Evolutionary conservation across 805 yeast genomes (phyloP).

Genomic region (Ogataea allantospora): DNA sequence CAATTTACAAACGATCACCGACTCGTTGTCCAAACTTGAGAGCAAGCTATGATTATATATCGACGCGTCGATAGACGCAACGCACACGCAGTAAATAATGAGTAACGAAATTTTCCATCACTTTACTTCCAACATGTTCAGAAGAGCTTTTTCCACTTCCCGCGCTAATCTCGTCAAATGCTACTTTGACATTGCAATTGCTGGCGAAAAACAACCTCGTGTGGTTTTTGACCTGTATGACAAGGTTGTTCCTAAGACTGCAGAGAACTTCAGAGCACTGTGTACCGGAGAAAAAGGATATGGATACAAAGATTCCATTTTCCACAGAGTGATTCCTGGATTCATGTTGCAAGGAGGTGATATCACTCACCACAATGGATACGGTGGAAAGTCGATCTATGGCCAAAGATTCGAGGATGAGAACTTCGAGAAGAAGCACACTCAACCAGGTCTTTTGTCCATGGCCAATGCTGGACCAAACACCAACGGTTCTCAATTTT

Average conservation of each 20-base stretch:
- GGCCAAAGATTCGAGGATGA: slow-evolving; percentile 78
- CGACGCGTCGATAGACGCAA: slow-evolving; percentile 12
- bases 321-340: slow-evolving; percentile 95
- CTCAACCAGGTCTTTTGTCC: slow-evolving; percentile 76
- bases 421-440: slow-evolving; percentile 71
- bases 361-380: slow-evolving; percentile 79
- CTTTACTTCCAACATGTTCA: slow-evolving; percentile 14
- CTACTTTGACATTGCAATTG: slow-evolving; percentile 55
- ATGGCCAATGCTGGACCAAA: slow-evolving; percentile 99
- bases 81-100: background rate
- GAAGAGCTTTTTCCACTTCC: slow-evolving; percentile 52
- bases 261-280: slow-evolving; percentile 93
- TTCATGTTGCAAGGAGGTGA: slow-evolving; percentile 98
- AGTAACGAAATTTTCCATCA: slow-evolving; percentile 2
- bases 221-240: slow-evolving; percentile 84
- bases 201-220: slow-evolving; percentile 50
- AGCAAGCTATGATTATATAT: slow-evolving; percentile 11
- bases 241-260: slow-evolving; percentile 92
- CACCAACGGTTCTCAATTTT: slow-evolving; percentile 97
- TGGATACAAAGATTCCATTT: slow-evolving; percentile 79
- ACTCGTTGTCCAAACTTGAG: slow-evolving; percentile 8
- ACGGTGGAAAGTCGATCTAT: slow-evolving; percentile 87
- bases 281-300: slow-evolving; percentile 88
- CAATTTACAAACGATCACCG: slow-evolving; percentile 11
- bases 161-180: slow-evolving; percentile 48